Evolutionary conservation across 495 filamentous ascomycete species (phyloP).

Genomic region (Aspergillus indologenus): DNA sequence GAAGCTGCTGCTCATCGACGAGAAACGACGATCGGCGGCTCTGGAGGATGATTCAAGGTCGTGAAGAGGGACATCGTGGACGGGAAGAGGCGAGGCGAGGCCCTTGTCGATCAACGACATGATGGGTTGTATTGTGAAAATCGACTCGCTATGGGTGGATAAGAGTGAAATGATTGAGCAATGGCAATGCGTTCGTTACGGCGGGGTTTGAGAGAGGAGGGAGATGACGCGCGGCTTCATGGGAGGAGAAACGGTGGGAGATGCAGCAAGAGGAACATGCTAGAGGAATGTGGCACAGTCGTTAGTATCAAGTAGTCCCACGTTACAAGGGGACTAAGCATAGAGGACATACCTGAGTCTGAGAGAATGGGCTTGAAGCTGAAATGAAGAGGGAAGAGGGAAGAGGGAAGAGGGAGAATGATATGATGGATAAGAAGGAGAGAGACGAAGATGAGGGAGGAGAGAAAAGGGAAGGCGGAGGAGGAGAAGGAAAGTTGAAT

Average conservation of each 20-base stretch:
- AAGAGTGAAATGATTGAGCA: not conserved
- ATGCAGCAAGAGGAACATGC: not conserved
- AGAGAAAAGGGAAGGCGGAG: not conserved
- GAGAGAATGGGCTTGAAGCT: too few relatives aligned
- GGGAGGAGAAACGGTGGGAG: not conserved
- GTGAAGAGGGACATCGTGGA: slow-evolving; percentile 30
- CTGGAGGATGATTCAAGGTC: slow-evolving; percentile 29
- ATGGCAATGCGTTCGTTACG: not conserved
- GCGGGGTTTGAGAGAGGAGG: not conserved
- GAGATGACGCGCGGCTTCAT: not conserved
- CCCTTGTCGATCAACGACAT: slow-evolving; percentile 21
- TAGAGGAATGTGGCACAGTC: not conserved
- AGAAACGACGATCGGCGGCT: slow-evolving; percentile 18
- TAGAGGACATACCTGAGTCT: slow-evolving; percentile 9
- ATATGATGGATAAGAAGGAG: not conserved
- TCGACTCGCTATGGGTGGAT: not conserved
- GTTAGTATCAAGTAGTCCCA: not conserved
- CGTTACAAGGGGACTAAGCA: too few relatives aligned
- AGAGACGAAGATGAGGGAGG: not conserved
- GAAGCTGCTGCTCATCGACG: slow-evolving; percentile 23
- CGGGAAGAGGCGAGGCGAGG: slow-evolving; percentile 20
- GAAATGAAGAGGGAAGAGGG: not conserved
- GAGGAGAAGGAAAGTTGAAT: not conserved
- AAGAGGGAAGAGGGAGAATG: not conserved
- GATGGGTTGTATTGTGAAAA: not conserved